These are phyloP conservation scores for Asterophora lycoperdoides DNA, from an alignment of 768 basidiomycete species.

Conservation along the genomic window DNA sequence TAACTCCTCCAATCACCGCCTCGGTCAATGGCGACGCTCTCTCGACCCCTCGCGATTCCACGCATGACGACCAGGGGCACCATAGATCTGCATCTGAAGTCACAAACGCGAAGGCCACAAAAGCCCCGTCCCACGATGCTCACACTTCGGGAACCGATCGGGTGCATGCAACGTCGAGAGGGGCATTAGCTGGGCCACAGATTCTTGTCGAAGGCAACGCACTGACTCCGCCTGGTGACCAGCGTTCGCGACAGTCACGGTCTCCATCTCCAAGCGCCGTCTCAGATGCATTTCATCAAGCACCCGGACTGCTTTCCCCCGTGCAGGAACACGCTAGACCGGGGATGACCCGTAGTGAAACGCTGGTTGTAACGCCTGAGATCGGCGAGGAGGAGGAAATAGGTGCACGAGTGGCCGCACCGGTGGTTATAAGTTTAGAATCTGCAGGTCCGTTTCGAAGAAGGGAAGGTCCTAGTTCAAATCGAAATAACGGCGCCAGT, in stretches of 20 bases:
- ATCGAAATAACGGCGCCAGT: slow-evolving; percentile 23
- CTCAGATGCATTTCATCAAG: slow-evolving; percentile 22
- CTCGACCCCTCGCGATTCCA: slow-evolving; percentile 1
- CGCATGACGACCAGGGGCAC: slow-evolving; percentile 26
- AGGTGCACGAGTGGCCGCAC: slow-evolving; percentile 55
- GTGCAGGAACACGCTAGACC: slow-evolving; percentile 13
- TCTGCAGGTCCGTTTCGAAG: slow-evolving; percentile 15
- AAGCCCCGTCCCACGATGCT: slow-evolving; percentile 32
- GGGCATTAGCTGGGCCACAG: slow-evolving; percentile 17
- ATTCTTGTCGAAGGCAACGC: slow-evolving; percentile 24
- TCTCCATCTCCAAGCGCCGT: slow-evolving; percentile 25
- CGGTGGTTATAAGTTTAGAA: slow-evolving; percentile 50
- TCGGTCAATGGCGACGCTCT: slow-evolving; percentile 30
- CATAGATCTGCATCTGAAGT: slow-evolving; percentile 48
- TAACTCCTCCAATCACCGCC: slow-evolving; percentile 49
- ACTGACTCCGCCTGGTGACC: slow-evolving; percentile 27
- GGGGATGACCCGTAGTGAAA: slow-evolving; percentile 5
- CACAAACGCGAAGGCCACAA: slow-evolving; percentile 23
- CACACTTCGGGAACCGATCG: slow-evolving; percentile 46
- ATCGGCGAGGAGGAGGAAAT: slow-evolving; percentile 63
- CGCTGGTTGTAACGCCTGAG: slow-evolving; percentile 48
- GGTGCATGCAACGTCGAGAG: slow-evolving; percentile 5
- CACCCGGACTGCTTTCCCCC: slow-evolving; percentile 27
- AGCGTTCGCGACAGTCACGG: slow-evolving; percentile 30
- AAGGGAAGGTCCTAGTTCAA: slow-evolving; percentile 14